These are phyloP conservation scores for Stereocaulon alpinum DNA, from an alignment of 495 filamentous ascomycete genomes.

Conservation along the genomic window DNA sequence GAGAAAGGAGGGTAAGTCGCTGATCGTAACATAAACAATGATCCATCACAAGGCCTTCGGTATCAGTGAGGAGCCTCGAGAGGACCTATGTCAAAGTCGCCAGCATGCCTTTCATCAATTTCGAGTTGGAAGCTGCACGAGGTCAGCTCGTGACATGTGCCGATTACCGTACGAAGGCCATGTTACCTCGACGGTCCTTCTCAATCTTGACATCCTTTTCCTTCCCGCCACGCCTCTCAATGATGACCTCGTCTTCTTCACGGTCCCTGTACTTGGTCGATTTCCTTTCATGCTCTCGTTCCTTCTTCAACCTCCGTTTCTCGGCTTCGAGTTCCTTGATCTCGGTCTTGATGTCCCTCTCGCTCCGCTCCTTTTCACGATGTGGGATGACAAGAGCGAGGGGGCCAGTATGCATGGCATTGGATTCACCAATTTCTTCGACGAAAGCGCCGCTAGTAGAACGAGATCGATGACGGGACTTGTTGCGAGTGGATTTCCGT, in stretches of 20 bases:
- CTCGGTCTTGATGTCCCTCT: constrained; percentile 49
- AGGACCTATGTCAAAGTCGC: constrained; percentile 56
- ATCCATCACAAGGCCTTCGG: background rate
- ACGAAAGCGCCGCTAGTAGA: constrained; percentile 29
- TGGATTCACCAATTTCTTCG: constrained; percentile 37
- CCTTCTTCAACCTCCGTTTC: constrained; percentile 32
- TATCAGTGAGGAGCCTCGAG: background rate
- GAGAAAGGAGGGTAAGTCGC: no score
- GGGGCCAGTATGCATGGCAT: constrained; percentile 39
- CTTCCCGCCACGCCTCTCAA: constrained; percentile 29
- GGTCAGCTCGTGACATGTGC: constrained; percentile 21
- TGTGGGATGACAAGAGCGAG: constrained; percentile 45
- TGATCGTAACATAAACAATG: no score
- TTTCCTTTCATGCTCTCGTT: constrained; percentile 37
- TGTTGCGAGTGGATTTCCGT: constrained; percentile 11
- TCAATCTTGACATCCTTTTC: constrained; percentile 53
- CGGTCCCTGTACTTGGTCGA: constrained; percentile 45
- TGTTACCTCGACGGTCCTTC: constrained; percentile 81
- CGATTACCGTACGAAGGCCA: constrained; percentile 42
- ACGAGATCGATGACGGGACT: constrained; percentile 28
- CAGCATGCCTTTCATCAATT: constrained; percentile 61
- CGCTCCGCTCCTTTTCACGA: constrained; percentile 29
- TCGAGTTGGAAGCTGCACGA: constrained; percentile 43
- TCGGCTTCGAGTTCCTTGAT: constrained; percentile 47
- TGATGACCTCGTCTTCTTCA: constrained; percentile 44